A percentile compares a stretch with the other conserved stretches of the same genome.
These are phyloP conservation scores for Trametes cingulata DNA, from an alignment of 768 basidiomycete species.

Conservation along the genomic window DNA sequence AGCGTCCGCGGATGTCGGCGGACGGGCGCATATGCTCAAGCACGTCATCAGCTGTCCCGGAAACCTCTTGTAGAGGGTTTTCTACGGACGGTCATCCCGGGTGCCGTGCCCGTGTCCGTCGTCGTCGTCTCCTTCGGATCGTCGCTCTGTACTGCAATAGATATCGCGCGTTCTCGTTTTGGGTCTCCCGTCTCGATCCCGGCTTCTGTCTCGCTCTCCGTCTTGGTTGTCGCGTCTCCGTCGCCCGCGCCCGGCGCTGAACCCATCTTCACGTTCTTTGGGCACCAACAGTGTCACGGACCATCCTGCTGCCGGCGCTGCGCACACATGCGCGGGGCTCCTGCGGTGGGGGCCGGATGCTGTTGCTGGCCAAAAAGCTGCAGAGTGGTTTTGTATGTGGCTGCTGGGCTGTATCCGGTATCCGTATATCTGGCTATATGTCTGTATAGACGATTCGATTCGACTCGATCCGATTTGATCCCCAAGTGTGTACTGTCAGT, in stretches of 20 bases:
- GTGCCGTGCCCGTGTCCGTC: neutral
- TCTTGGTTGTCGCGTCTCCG: neutral
- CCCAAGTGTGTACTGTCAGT: neutral
- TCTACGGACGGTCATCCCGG: neutral
- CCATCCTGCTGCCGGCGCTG: neutral
- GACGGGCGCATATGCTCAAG: neutral
- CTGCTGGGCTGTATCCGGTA: neutral
- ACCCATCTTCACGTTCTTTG: slow-evolving; percentile 26
- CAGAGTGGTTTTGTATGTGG: slow-evolving; percentile 18
- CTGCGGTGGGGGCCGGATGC: slow-evolving; percentile 11
- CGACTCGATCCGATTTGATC: neutral
- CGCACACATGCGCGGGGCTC: neutral
- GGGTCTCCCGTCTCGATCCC: slow-evolving; percentile 9
- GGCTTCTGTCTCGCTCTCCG: neutral
- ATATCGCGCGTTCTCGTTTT: neutral
- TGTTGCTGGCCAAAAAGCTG: slow-evolving; percentile 24
- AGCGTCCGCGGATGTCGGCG: neutral
- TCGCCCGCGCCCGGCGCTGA: slow-evolving; percentile 16
- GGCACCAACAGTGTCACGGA: slow-evolving; percentile 26
- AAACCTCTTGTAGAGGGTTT: neutral
- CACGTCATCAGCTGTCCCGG: neutral
- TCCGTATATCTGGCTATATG: neutral
- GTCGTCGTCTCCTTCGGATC: neutral
- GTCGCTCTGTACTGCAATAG: slow-evolving; percentile 8
- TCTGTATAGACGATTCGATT: neutral